Evolutionary conservation across 2,329 filamentous ascomycete species (phyloP).

Genomic region (Pseudogymnoascus sp.): DNA sequence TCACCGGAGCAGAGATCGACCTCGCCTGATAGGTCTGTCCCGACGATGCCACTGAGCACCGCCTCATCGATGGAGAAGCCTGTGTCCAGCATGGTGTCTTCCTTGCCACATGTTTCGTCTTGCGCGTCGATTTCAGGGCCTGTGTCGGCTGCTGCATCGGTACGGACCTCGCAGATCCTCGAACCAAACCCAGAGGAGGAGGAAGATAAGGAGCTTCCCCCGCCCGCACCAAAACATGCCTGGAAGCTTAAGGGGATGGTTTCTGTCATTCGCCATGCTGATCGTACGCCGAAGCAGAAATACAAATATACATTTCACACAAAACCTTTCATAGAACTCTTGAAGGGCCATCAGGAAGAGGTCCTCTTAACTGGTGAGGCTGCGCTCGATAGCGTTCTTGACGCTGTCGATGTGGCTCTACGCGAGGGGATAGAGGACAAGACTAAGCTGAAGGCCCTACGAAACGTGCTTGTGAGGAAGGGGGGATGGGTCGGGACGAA

Average conservation of each 20-base stretch:
- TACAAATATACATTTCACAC: slow-evolving; percentile 99
- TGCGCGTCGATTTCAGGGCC: neutral
- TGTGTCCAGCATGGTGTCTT: neutral
- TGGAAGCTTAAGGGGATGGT: slow-evolving; percentile 99
- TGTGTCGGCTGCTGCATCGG: neutral
- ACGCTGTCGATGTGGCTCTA: slow-evolving; percentile 76
- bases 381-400: slow-evolving; percentile 77
- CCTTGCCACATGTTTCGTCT: neutral
- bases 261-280: slow-evolving; percentile 89
- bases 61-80: neutral
- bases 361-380: slow-evolving; percentile 88
- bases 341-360: slow-evolving; percentile 94
- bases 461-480: slow-evolving; percentile 85
- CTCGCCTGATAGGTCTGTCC: neutral
- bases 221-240: slow-evolving; percentile 73
- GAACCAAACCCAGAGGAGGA: slow-evolving; percentile 14
- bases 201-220: slow-evolving; percentile 31
- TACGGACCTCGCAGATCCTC: neutral
- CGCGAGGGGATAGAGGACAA: slow-evolving; percentile 73
- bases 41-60: neutral
- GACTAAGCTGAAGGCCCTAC: slow-evolving; percentile 75
- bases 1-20: neutral
- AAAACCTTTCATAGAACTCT: slow-evolving; percentile 85
- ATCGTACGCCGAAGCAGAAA: slow-evolving; percentile 96
- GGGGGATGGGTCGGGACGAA: slow-evolving; percentile 92